Base-by-base conservation (phyloP, 257 asterid species). In the Solanum chaucha region DNA sequence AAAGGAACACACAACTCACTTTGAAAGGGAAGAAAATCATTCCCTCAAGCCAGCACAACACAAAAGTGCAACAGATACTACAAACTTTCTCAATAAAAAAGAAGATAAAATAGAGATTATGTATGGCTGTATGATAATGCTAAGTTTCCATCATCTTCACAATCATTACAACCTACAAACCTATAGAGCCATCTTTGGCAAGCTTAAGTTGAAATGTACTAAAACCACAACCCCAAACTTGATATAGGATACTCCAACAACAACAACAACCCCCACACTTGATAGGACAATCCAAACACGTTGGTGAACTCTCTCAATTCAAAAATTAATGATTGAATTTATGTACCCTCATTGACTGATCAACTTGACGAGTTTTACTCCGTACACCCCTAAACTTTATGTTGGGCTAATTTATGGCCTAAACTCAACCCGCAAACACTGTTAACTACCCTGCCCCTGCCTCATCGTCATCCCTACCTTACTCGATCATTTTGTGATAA, bases 121-220 rank as follows among this genome's bases (percentile, higher is more conserved):
- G 28, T n/a, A 55, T 55, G 64, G 28, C 13, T 22, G 28, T 59
- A 41, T 77, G 64, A 8, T 14, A 34, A 41, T 77, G 12, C 11
- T n/a, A 41, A n/a, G 41, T 41, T 41, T n/a, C 36, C 83, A 40
- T 24, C 14, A 84, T 73, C 72, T 59, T 84, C 44, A n/a, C 82
- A 73, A 87, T 36, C 46, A 68, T 70, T 82, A 87, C 87, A 59
- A 83, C 28, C 59, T 71, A 82, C 87, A 84, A 58, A 44, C 68
- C 87, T 59, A 84, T 19, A 9, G 26, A 88, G 24, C 65, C 89
- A 88, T 72, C 48, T 13, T 48, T 6, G 7, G 32, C 34, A 24
- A 77, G 61, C 61, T 77, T 41, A 77, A 77, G 84, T 41, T 26
- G 64, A 24, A 2, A 41, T n/a, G 24, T 2, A 51, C n/a, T 51